These are phyloP conservation scores for Amanita rimosa DNA, from an alignment of 768 basidiomycete genomes.

Conservation along the genomic window DNA sequence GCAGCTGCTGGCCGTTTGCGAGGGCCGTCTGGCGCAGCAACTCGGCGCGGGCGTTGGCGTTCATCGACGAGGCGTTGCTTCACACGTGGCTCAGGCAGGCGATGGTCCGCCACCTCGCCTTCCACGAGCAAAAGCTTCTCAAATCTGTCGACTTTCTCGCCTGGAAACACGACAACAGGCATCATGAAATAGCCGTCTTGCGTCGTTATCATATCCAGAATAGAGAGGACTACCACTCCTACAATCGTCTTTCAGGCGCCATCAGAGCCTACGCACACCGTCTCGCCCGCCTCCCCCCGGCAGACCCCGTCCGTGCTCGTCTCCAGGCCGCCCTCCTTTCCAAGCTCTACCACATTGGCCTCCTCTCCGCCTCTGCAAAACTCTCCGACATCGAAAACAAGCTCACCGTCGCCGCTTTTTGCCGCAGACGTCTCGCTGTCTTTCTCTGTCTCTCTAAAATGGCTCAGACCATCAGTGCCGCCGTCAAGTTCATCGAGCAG, in stretches of 20 bases:
- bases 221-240: slow-evolving; percentile 92
- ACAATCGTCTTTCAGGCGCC: slow-evolving; percentile 91
- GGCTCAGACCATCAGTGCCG: slow-evolving; percentile 91
- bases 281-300: slow-evolving; percentile 73
- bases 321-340: slow-evolving; percentile 84
- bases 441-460: slow-evolving; percentile 89
- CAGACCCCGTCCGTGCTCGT: slow-evolving; percentile 77
- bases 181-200: slow-evolving; percentile 89
- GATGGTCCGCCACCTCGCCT: slow-evolving; percentile 87
- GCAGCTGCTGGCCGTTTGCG: slow-evolving; percentile 17
- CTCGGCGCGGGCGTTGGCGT: slow-evolving; percentile 33
- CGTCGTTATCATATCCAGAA: slow-evolving; percentile 92
- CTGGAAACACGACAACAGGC: slow-evolving; percentile 92
- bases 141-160: slow-evolving; percentile 97
- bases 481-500: slow-evolving; percentile 95
- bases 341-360: slow-evolving; percentile 96
- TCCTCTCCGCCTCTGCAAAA: slow-evolving; percentile 78
- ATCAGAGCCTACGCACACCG: slow-evolving; percentile 81
- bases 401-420: slow-evolving; percentile 91
- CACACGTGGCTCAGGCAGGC: too few species aligned
- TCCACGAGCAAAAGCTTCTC: slow-evolving; percentile 90
- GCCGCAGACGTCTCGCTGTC: slow-evolving; percentile 84
- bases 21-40: slow-evolving; percentile 36
- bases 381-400: slow-evolving; percentile 94
- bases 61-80: slow-evolving; percentile 23